Evolutionary conservation across 805 yeast species (phyloP), one percentile per base, ranked within the genome.

Genomic region (Metschnikowia chrysomelidarum): DNA sequence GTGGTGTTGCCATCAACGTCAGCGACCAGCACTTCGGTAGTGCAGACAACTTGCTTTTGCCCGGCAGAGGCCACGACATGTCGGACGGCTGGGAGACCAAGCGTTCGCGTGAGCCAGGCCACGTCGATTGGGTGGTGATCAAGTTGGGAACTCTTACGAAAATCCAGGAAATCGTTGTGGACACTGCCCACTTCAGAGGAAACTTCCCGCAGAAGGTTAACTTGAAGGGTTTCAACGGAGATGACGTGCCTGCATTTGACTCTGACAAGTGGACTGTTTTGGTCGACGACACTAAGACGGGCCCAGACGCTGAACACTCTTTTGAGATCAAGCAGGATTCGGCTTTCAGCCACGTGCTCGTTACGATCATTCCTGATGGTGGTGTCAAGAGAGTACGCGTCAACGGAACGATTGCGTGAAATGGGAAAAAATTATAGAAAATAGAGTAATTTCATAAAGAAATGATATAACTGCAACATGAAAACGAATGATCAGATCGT

Each of bases 1-100:
- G 98, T 42, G 98, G 95, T 45, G 89, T 87, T 22, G 91, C 91
- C 17, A 78, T 87, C 25, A 69, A 78, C 9, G 78, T 76, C 50
- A 82, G 94, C 2, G 96, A 93, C 64, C 95, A 91, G 66, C 98
- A 89, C 64, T 91, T 91, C 55, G 95, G 96, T 24, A 75, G 91
- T 28, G 95, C 89, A 24, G 94, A 86, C 59, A 91, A 91, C 64
- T 67, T 91, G 43, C 65, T 91, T 38, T 68, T 91, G 36, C 97
- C 97, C 2, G 98, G 98, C 11, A 78, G 97, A 42, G 98, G 98
- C 34, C 76, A 73, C 51, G 96, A 91, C 60, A 91, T 91, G 98
- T 78, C 93, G 32, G 98, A 93, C 56, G 98, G 98, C 10, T 91
- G 98, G 98, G 98, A 91, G 59, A 91, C 98, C 16, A 78, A 76